These are phyloP conservation scores for Pisolithus orientalis DNA, from an alignment of 768 basidiomycete genomes.

Conservation along the genomic window DNA sequence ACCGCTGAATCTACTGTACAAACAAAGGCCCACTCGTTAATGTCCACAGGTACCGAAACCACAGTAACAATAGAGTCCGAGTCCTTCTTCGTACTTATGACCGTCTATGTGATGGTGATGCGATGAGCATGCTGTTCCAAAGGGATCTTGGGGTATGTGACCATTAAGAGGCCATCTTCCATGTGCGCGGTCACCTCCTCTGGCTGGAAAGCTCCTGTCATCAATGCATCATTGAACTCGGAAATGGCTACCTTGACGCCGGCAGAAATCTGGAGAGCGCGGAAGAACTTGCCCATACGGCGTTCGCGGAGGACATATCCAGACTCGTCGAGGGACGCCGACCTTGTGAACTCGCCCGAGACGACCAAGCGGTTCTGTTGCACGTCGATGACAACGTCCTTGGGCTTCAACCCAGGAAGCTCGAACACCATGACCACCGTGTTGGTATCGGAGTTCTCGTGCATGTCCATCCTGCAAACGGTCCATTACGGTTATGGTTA, in stretches of 20 bases:
- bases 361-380: slow-evolving; percentile 44
- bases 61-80: no score
- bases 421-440: slow-evolving; percentile 51
- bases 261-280: slow-evolving; percentile 41
- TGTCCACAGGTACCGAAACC: no score
- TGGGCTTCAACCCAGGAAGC: slow-evolving; percentile 47
- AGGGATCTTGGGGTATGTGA: slow-evolving; percentile 46
- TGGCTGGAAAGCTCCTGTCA: slow-evolving; percentile 12
- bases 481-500: background rate
- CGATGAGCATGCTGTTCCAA: slow-evolving; percentile 38
- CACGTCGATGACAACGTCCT: slow-evolving; percentile 47
- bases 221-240: background rate
- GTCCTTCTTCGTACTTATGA: no score
- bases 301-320: slow-evolving; percentile 38
- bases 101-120: slow-evolving; percentile 24
- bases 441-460: slow-evolving; percentile 42
- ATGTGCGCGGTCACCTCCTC: slow-evolving; percentile 37
- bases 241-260: slow-evolving; percentile 37
- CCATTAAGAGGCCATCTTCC: slow-evolving; percentile 45
- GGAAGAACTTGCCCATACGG: slow-evolving; percentile 41
- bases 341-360: slow-evolving; percentile 40
- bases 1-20: no score
- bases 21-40: no score
- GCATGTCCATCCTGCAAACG: slow-evolving; percentile 46
- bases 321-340: slow-evolving; percentile 28